phyloP scores from a whole-genome alignment of 2,329 filamentous ascomycete species.

The Furcasterigmium furcatum region DNA sequence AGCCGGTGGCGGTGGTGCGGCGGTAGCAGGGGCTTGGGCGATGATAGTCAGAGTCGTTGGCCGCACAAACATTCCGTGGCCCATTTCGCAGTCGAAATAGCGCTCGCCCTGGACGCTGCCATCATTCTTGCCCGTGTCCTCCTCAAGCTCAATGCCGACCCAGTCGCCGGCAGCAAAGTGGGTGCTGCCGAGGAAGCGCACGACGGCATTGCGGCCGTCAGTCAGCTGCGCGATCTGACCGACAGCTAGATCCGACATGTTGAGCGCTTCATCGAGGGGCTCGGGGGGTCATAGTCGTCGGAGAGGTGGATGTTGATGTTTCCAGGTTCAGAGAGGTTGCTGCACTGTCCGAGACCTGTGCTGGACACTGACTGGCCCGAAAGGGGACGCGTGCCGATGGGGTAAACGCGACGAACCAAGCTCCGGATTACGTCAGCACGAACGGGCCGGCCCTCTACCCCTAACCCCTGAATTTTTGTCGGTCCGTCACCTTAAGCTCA shows the following conservation, averaged over 20 bases:
- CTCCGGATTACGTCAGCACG: no score
- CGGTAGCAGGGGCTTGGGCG: slow-evolving; percentile 35
- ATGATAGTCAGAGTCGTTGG: slow-evolving; percentile 64
- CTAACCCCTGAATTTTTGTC: no score
- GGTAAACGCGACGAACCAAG: not conserved
- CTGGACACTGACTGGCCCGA: no score
- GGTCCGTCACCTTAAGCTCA: no score
- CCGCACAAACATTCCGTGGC: slow-evolving; percentile 79
- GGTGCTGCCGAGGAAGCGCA: slow-evolving; percentile 80
- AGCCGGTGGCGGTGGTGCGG: not conserved
- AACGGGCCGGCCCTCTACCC: no score
- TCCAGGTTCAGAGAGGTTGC: no score
- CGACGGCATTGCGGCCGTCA: slow-evolving; percentile 71
- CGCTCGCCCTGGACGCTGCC: slow-evolving; percentile 82
- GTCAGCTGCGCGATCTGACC: slow-evolving; percentile 78
- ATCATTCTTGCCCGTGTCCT: slow-evolving; percentile 86
- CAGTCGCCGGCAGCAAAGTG: slow-evolving; percentile 80
- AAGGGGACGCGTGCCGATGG: slow-evolving; percentile 2
- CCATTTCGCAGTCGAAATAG: slow-evolving; percentile 84
- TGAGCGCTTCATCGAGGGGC: slow-evolving; percentile 17
- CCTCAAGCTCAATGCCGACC: slow-evolving; percentile 85
- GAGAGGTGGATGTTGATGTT: no score
- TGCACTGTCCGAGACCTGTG: no score
- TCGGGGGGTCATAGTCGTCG: slow-evolving; percentile 7
- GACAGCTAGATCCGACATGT: slow-evolving; percentile 54